Base-by-base conservation (phyloP, 257 asterid species). In the Voacanga thouarsii region DNA sequence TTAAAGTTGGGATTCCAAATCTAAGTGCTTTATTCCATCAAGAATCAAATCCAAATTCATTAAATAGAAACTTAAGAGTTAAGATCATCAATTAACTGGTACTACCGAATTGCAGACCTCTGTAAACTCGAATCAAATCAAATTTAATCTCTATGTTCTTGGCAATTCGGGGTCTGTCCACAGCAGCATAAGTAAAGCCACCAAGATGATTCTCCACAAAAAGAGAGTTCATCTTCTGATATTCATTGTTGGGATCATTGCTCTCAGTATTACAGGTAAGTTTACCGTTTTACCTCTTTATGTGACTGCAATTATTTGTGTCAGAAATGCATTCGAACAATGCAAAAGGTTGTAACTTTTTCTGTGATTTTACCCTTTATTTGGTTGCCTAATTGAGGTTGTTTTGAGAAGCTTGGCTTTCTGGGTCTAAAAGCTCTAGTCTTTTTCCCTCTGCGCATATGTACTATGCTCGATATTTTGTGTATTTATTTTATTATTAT, bases 221-320 rank as follows among this genome's bases (percentile, higher is more conserved):
- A 92, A 84, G 83, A 87, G 98, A 80, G 80, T 90, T 83, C 97
- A 90, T 49, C 78, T 91, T 75, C 80, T 90, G 70, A 82, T 92
- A 82, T 87, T 93, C 81, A 24, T 87, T 43, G 84, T 86, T 50
- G 97, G 92, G 79, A 33, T 91, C 79, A 72, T 87, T 78, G 84
- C 77, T 80, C 97, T 94, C 83, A 88, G 96, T 83, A 79, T 90
- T 82, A 78, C 94, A 44, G 99, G 99, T 94, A 86, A 85, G 50
- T 59, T 51, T 44, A 26, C 60, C 24, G 8, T 45, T 49, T 56
- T 53, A 3, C 74, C 47, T 10, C 14, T 60, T 11, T 51, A 59
- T 53, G 37, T 78, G 33, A 65, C 12, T 65, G 71, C 47, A 30
- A 7, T 28, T 65, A 1, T 37, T 39, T 66, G 47, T 50, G 47